Base-by-base conservation (phyloP, 2,329 filamentous ascomycete genomes). In the Coniochaeta sp. region DNA sequence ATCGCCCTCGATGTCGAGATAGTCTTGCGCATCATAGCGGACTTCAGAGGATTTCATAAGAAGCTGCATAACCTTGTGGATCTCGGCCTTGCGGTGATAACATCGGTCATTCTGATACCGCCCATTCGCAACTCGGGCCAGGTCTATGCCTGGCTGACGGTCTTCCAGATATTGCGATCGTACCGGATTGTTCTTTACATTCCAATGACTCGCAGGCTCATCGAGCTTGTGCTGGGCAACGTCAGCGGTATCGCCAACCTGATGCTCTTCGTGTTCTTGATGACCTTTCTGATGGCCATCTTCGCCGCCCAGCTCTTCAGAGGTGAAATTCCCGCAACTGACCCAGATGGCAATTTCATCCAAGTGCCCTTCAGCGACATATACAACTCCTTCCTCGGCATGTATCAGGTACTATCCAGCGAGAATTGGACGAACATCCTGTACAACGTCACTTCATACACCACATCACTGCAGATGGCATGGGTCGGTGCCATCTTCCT, bases 371-470 rank as follows among this genome's bases (percentile, higher is more conserved):
- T 99, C 72, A 87, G 86, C 70, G 90, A 91, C 42, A 95, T 99
- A 38, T 99, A 89, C 78, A 98, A 98, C 70, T 90, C 92, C 0
- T 99, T 99, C 70, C 79, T 99, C 17, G 95, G 93, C 60, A 98
- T 99, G 92, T 99, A 99, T 71, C 91, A 97, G 74, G 86, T 99
- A 32, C 78, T 99, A 52, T 97, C 95, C 10, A 97, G 91, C 68
- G 95, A 99, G 71, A 91, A 96, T 69, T 99, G 95, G 95, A 99
- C 96, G 0, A 76, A 77, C 0, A 89, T 97, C 54, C 75, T 99
- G 60, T 99, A 96, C 76, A 86, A 84, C 61, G 86, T 93, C 44
- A 96, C 92, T 0, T 77, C 82, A 6, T 88, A 85, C 67, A 87
- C 90, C 10, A 81, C 81, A 10, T 68, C 71, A 6, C 85, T 81